Percentiles rank a stretch among this genome's conserved stretches.
Conservation (phyloP, 306 rosid species). For the Corylus heterophylla region DNA sequence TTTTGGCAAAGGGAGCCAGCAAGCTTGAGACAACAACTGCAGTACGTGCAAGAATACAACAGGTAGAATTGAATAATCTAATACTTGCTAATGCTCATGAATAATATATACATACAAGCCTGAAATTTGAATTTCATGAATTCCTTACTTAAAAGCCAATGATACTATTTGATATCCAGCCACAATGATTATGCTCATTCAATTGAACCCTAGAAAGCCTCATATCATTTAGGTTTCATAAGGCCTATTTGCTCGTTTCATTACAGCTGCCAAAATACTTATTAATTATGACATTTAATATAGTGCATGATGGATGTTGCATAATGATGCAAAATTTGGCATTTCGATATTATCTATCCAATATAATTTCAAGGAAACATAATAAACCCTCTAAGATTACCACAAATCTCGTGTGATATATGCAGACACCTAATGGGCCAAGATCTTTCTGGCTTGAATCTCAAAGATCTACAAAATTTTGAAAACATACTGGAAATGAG, state of each 20-base stretch:
- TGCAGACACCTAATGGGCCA: constrained; percentile 84
- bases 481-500: constrained; percentile 73
- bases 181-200: too few species aligned
- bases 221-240: neutral
- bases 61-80: constrained; percentile 52
- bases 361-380: neutral
- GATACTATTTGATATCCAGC: neutral
- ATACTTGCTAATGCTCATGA: too few species aligned
- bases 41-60: constrained; percentile 69
- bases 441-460: constrained; percentile 62
- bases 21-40: constrained; percentile 70
- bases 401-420: neutral
- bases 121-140: neutral
- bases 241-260: too few species aligned
- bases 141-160: neutral
- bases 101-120: neutral
- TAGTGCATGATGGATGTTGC: neutral
- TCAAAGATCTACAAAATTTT: constrained; percentile 61
- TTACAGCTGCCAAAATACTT: too few species aligned
- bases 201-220: too few species aligned
- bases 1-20: constrained; percentile 81
- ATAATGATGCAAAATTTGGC: too few species aligned
- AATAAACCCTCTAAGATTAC: constrained; percentile 6
- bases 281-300: neutral
- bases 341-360: too few species aligned